Evolutionary conservation across 2,329 filamentous ascomycete genomes (phyloP).

Genomic region (Colletotrichum sp.): DNA sequence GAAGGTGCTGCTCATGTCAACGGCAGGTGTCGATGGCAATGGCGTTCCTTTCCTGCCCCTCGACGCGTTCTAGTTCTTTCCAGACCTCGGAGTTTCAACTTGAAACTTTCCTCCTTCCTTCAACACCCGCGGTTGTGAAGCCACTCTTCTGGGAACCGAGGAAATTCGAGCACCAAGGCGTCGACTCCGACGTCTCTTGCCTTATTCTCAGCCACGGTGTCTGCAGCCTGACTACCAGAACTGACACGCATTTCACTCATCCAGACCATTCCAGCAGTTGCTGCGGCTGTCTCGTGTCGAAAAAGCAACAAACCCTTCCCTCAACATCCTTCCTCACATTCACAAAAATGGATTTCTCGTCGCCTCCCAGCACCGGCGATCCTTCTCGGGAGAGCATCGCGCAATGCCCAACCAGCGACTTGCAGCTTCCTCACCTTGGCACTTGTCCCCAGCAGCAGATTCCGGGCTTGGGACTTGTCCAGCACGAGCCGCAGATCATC

Average conservation of each 20-base stretch:
- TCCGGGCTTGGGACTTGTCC: not conserved
- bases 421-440: not conserved
- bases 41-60: not conserved
- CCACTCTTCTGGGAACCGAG: not conserved
- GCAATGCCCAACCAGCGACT: not conserved
- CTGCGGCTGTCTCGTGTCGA: not conserved
- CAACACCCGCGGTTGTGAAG: not conserved
- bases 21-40: not conserved
- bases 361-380: not conserved
- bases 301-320: not conserved
- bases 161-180: not conserved
- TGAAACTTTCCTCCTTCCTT: not conserved
- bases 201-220: not conserved
- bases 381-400: not conserved
- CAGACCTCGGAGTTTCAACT: not conserved
- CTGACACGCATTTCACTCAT: accelerated
- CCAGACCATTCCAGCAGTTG: not conserved
- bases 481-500: not conserved
- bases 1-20: not conserved
- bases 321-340: not conserved
- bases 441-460: not conserved
- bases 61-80: not conserved
- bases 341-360: not conserved
- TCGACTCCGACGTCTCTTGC: not conserved
- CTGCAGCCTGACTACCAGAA: not conserved